Evolutionary conservation across 805 yeast species (phyloP), one percentile per base, ranked within the genome.

Genomic region (Starmerella apicola): DNA sequence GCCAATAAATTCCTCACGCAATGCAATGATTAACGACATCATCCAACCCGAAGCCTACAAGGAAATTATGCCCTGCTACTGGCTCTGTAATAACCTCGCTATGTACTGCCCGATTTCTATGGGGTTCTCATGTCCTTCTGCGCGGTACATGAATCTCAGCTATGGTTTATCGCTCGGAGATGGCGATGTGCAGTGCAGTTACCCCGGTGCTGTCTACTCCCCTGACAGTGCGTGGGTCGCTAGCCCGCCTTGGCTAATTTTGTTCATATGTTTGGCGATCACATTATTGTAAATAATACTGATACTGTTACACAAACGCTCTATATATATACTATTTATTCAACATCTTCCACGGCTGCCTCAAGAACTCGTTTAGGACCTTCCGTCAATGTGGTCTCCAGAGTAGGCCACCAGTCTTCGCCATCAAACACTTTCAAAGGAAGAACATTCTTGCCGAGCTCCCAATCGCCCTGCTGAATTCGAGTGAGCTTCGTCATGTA

Each of bases 401-500:
- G 33, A 2, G 40, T 21, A 1, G 55, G 53, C 50, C 50, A 46
- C 96, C 97, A 88, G 1, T 73, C 65, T 17, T 62, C 63, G 50
- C 77, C 81, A 1, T 72, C 67, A 20, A 71, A 71, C 51, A 85
- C 78, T 54, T 66, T 70, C 26, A 82, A 40, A 24, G 70, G 70
- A 54, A 88, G 78, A 4, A 77, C 85, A 45, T 71, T 70, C 45
- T 71, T 71, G 1, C 72, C 77, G 33, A 88, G 60, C 29, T 72
- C 74, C 95, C 96, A 91, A 34, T 80, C 80, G 2, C 83, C 83
- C 59, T 93, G 98, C 40, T 71, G 66, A 8, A 64, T 56, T 54
- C 99, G 71, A 8, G 74, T 68, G 41, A 91, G 69, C 49, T 75
- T 76, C 7, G 80, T 94, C 95, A 91, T 86, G 54, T 84, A 84